A percentile compares a stretch with the other conserved stretches of the same genome.
Evolutionary conservation across 768 basidiomycete species (phyloP).

Genomic region (Boletus fagicola): DNA sequence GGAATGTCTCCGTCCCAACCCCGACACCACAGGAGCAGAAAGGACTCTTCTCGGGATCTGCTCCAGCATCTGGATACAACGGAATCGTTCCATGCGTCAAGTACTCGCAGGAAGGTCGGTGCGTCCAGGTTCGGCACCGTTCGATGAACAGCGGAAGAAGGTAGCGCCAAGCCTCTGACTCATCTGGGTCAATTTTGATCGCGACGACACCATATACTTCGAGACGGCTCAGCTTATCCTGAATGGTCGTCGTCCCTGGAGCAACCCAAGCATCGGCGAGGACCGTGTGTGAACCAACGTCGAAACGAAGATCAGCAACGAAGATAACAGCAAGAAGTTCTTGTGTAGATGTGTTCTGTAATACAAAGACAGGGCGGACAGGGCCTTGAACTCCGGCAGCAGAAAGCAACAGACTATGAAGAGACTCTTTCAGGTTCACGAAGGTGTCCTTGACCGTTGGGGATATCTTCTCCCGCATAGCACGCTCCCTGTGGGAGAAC

Average conservation of each 20-base stretch:
- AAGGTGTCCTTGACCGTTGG: slow-evolving; percentile 23
- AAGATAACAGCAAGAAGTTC: slow-evolving; percentile 44
- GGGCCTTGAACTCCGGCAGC: slow-evolving; percentile 25
- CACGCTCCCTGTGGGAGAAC: slow-evolving; percentile 34
- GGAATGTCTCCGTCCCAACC: slow-evolving; percentile 42
- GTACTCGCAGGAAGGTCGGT: slow-evolving; percentile 50
- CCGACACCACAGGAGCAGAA: slow-evolving; percentile 56
- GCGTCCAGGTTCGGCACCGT: slow-evolving; percentile 53
- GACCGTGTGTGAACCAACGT: slow-evolving; percentile 48
- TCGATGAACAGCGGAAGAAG: slow-evolving; percentile 51
- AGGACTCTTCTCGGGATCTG: slow-evolving; percentile 37
- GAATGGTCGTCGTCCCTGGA: slow-evolving; percentile 30
- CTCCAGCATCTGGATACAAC: slow-evolving; percentile 30
- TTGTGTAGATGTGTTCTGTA: slow-evolving; percentile 16
- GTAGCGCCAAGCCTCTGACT: slow-evolving; percentile 44
- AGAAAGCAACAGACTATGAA: slow-evolving; percentile 29
- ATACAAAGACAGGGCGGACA: slow-evolving; percentile 17
- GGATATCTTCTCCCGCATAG: slow-evolving; percentile 3
- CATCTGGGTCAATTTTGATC: slow-evolving; percentile 18
- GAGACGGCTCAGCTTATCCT: neutral
- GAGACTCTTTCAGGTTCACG: slow-evolving; percentile 33
- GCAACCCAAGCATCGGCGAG: slow-evolving; percentile 51
- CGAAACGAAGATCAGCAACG: slow-evolving; percentile 45
- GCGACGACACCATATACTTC: slow-evolving; percentile 14
- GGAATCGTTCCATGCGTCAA: slow-evolving; percentile 35